Conservation (phyloP, 345 rosid species). For the Iberis pinnata region DNA sequence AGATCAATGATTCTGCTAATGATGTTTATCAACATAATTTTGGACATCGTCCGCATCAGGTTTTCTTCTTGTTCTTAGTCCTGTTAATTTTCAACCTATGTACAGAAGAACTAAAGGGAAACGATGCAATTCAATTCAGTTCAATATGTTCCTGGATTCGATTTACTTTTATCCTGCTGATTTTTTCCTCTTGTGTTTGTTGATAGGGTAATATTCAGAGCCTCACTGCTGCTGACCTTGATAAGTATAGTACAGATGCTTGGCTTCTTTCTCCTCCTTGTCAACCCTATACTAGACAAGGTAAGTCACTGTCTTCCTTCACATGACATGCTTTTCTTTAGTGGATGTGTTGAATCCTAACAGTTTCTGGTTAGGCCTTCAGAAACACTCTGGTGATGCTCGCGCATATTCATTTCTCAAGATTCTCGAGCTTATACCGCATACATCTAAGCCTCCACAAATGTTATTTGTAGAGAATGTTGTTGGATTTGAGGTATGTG, state of each 20-base stretch:
- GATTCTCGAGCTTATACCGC: constrained; percentile 82
- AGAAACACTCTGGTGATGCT: constrained; percentile 88
- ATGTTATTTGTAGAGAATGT: constrained; percentile 78
- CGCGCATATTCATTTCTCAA: constrained; percentile 80
- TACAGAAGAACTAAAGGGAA: neutral
- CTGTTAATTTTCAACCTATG: constrained; percentile 4
- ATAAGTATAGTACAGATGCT: constrained; percentile 59
- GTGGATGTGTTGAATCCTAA: constrained; percentile 13
- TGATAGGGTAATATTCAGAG: constrained; percentile 82
- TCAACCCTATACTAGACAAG: constrained; percentile 97
- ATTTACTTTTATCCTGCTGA: neutral
- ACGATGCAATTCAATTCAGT: too few relatives aligned
- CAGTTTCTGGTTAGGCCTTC: constrained; percentile 52
- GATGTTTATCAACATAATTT: constrained; percentile 86
- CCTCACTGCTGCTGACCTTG: constrained; percentile 65
- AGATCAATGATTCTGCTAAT: constrained; percentile 78
- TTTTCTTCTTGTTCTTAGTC: too few relatives aligned
- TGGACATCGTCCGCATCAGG: constrained; percentile 89
- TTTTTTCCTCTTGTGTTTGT: neutral
- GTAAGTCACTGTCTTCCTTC: constrained; percentile 26
- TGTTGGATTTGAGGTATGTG: constrained; percentile 78
- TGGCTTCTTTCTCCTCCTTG: constrained; percentile 99
- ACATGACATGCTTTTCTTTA: neutral
- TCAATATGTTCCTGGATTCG: too few relatives aligned
- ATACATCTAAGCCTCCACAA: constrained; percentile 48